Base-by-base conservation (phyloP, 768 basidiomycete genomes). In the Naganishia randhawae region DNA sequence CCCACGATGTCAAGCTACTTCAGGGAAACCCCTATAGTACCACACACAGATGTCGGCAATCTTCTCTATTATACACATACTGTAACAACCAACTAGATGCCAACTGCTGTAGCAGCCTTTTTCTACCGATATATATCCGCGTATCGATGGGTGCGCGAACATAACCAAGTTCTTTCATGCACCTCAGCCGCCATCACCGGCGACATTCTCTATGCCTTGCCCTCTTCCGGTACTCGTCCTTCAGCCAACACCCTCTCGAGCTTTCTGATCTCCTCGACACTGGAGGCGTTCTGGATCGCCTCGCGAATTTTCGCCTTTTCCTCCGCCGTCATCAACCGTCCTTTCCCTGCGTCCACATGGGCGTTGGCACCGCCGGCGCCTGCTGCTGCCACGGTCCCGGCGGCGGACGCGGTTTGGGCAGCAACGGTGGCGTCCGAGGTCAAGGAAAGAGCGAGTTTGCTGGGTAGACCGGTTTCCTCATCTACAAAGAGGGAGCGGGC, bases 241-340 rank as follows among this genome's bases (percentile, higher is more conserved):
- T 80, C 79, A 16, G 76, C 75, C 72, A 81, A 67, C 79, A 79
- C 79, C 69, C 76, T 74, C 69, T 81, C 78, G 64, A 80, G 57
- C 63, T 74, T 73, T 53, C 75, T 70, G 11, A 81, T 75, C 63
- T 81, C 78, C 17, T 78, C 80, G 13, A 75, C 68, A 31, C 72
- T 79, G 52, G 73, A 64, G 2, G 80, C 80, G 37, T 69, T 72
- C 51, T 73, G 72, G 66, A 81, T 72, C 50, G 79, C 79, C 67
- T 75, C 73, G 48, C 77, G 75, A 19, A 81, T 73, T 73, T 76
- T 70, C 67, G 71, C 66, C 72, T 79, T 79, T 69, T 81, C 80
- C 29, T 79, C 80, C 4, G 74, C 73, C 19, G 78, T 78, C 77
- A 81, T 77, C 75, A 76, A 69, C 52, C 78, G 68, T 2, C 78